Percentiles rank a stretch among this genome's conserved stretches.
phyloP scores from a whole-genome alignment of 1,284 basidiomycete species.

The Leccinum angustisporum region DNA sequence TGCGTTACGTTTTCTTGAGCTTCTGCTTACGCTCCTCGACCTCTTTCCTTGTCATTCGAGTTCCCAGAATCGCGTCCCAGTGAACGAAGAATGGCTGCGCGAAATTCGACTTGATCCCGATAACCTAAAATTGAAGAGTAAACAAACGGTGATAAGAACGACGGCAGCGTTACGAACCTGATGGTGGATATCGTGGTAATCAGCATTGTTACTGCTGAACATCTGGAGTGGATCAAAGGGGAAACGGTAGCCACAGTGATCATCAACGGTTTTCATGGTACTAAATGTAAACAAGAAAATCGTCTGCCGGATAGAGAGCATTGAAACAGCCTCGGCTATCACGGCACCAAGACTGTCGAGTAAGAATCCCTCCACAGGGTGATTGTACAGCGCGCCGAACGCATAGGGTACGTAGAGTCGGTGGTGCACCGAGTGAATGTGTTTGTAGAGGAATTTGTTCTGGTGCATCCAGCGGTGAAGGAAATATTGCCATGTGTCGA shows the following conservation, averaged over 20 bases:
- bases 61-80: slow-evolving; percentile 81
- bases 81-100: slow-evolving; percentile 93
- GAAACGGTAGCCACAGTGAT: slow-evolving; percentile 92
- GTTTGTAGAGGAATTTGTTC: slow-evolving; percentile 89
- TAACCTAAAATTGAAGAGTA: slow-evolving; percentile 46
- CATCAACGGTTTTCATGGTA: slow-evolving; percentile 94
- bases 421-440: slow-evolving; percentile 95
- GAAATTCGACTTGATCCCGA: slow-evolving; percentile 96
- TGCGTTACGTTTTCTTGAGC: slow-evolving; percentile 27
- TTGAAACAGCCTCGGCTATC: slow-evolving; percentile 69
- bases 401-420: slow-evolving; percentile 96
- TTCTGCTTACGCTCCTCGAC: slow-evolving; percentile 48
- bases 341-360: slow-evolving; percentile 86
- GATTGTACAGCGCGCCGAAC: slow-evolving; percentile 97
- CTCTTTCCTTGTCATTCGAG: slow-evolving; percentile 75
- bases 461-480: slow-evolving; percentile 91
- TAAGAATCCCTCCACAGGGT: slow-evolving; percentile 92
- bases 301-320: slow-evolving; percentile 84
- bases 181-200: slow-evolving; percentile 99
- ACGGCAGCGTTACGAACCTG: slow-evolving; percentile 52
- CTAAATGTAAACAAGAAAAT: slow-evolving; percentile 83
- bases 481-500: slow-evolving; percentile 99
- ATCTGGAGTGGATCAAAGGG: slow-evolving; percentile 90
- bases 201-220: slow-evolving; percentile 89
- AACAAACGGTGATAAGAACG: slow-evolving; percentile 2